A percentile compares a stretch with the other conserved stretches of the same genome.
phyloP scores from a whole-genome alignment of 2,329 filamentous ascomycete genomes.

The Triangularia setosa region DNA sequence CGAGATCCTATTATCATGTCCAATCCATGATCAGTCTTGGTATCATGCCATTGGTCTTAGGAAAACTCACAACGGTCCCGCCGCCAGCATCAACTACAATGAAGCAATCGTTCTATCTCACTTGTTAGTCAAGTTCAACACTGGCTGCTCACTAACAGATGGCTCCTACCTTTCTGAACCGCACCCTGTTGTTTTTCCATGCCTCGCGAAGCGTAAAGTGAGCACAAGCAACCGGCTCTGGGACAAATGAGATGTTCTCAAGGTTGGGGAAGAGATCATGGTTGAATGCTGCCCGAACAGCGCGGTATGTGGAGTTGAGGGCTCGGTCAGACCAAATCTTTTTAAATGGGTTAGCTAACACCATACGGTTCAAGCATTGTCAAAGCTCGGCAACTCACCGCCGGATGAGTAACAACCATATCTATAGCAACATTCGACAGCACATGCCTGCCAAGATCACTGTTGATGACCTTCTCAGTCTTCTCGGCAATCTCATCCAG shows the following conservation, averaged over 20 bases:
- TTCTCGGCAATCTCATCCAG: slow-evolving; percentile 19
- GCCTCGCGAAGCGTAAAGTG: slow-evolving; percentile 25
- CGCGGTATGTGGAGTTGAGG: slow-evolving; percentile 21
- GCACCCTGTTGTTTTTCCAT: slow-evolving; percentile 19
- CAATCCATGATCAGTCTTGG: background rate
- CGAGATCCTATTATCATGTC: slow-evolving; percentile 20
- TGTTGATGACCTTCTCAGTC: slow-evolving; percentile 15
- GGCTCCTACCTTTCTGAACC: slow-evolving; percentile 15
- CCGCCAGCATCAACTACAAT: slow-evolving; percentile 29
- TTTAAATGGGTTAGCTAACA: background rate
- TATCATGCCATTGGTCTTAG: background rate
- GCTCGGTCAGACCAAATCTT: slow-evolving; percentile 22
- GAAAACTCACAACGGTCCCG: slow-evolving; percentile 24
- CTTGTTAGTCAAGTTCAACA: background rate
- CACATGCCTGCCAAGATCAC: slow-evolving; percentile 16
- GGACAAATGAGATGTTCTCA: slow-evolving; percentile 18
- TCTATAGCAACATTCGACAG: slow-evolving; percentile 17
- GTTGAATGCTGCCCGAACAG: slow-evolving; percentile 19
- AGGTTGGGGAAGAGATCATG: slow-evolving; percentile 17
- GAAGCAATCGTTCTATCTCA: slow-evolving; percentile 24
- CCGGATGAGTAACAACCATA: slow-evolving; percentile 22
- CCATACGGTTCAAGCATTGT: too few species aligned
- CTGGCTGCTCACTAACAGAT: background rate
- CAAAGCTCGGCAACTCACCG: background rate
- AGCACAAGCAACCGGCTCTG: slow-evolving; percentile 22